Base-by-base conservation (phyloP, 2,329 filamentous ascomycete species). In the Ilyonectria mors-panacis region DNA sequence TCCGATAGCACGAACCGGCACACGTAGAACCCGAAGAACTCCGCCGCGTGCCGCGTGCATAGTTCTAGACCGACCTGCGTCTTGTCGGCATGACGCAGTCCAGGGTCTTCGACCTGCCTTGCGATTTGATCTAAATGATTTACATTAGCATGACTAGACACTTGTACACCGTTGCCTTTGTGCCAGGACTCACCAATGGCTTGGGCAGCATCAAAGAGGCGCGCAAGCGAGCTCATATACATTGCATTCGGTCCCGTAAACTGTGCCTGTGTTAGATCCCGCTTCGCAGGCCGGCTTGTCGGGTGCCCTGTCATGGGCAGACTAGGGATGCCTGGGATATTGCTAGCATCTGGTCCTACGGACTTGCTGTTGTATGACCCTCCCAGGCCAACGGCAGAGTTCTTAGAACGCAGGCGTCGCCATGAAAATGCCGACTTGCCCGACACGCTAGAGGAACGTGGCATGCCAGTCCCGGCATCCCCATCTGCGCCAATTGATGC, bases 11-110 rank as follows among this genome's bases (percentile, higher is more conserved):
- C 94, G 79, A 99, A 99, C 19, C 96, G 92, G 81, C 95, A 98
- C 30, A 99, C 88, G 79, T 96, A 98, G 81, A 99, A 98, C 17
- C 92, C 95, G 79, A 99, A 99, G 81, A 99, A 99, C 81, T 99
- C 96, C 37, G 95, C 94, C 8, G 95, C 96, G 80, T 98, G 95
- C 45, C 95, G 90, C 39, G 94, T 94, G 78, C 94, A 96, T 45
- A 99, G 88, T 82, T 99, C 96, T 37, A 99, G 88, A 10, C 96
- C 96, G 59, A 99, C 95, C 78, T 98, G 95, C 9, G 96, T 98
- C 76, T 94, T 94, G 74, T 95, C 95, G 19, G 94, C 94, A 81
- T 96, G 94, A 73, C 93, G 93, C 61, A 98, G 88, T 10, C 95
- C 95, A 6, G 95, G 95, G 78, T 98, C 95, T 78, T 98, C 95